Percentiles rank a stretch among this genome's conserved stretches.
Conservation (phyloP, 1,139 yeast genomes). For the Candida glucosophila region DNA sequence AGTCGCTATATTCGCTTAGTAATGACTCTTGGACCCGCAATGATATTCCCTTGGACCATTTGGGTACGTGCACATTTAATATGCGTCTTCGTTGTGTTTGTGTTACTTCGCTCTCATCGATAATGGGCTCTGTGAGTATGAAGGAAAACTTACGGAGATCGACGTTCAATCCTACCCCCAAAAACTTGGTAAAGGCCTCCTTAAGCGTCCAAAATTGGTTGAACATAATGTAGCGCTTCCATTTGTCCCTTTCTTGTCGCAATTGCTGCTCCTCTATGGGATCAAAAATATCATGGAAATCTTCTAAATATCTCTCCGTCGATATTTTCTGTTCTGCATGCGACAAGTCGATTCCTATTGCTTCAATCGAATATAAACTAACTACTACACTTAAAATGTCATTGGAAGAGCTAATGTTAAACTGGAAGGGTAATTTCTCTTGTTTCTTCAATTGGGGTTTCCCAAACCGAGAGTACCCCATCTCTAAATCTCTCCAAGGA, state of each 20-base stretch:
- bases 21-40: too few relatives aligned
- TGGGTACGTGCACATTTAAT: not conserved
- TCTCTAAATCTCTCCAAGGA: conserved; percentile 15
- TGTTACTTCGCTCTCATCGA: not conserved
- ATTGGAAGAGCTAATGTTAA: conserved; percentile 52
- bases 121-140: conserved; percentile 3
- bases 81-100: not conserved
- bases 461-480: conserved; percentile 23
- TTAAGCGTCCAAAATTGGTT: conserved; percentile 66
- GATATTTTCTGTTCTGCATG: conserved; percentile 37
- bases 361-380: conserved; percentile 14
- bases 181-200: conserved; percentile 56
- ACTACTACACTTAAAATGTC: conserved; percentile 39
- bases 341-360: conserved; percentile 59
- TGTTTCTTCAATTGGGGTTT: conserved; percentile 20
- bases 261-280: conserved; percentile 28
- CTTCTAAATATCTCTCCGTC: conserved; percentile 22
- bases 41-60: not conserved
- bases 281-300: conserved; percentile 45
- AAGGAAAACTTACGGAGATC: conserved; percentile 29
- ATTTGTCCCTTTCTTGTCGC: conserved; percentile 6
- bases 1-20: too few relatives aligned
- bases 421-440: conserved; percentile 14
- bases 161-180: conserved; percentile 54
- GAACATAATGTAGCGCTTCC: conserved; percentile 22